phyloP scores from a whole-genome alignment of 805 yeast genomes.

The Alloascoidea africana region DNA sequence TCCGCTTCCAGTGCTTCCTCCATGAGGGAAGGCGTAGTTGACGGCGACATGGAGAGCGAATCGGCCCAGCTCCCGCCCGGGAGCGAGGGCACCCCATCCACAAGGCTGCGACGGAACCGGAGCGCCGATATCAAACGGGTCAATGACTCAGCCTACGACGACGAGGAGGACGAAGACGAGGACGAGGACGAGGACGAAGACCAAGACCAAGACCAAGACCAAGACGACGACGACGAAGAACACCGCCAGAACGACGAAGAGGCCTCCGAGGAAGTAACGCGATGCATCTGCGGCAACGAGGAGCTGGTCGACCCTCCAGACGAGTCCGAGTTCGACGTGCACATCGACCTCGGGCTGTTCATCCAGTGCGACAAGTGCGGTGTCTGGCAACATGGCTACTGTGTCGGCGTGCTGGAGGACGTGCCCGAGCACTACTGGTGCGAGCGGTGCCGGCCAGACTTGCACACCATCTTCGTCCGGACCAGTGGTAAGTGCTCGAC shows the following conservation, averaged over 20 bases:
- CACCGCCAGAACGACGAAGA: slow-evolving; percentile 6
- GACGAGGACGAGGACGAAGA: too few species aligned
- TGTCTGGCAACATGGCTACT: slow-evolving; percentile 79
- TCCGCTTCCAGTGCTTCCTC: too few species aligned
- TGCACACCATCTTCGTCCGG: slow-evolving; percentile 33
- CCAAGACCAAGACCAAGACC: too few species aligned
- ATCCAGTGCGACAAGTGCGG: slow-evolving; percentile 73
- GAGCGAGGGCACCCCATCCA: too few species aligned
- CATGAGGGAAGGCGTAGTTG: too few species aligned
- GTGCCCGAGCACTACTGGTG: slow-evolving; percentile 82
- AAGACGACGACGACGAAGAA: slow-evolving; percentile 1
- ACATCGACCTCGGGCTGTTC: slow-evolving; percentile 61
- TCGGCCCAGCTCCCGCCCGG: too few species aligned
- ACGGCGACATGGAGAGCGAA: too few species aligned
- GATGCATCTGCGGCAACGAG: slow-evolving; percentile 22
- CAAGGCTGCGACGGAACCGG: too few species aligned
- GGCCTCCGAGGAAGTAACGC: slow-evolving; percentile 20
- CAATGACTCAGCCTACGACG: too few species aligned
- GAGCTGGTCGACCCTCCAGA: slow-evolving; percentile 12
- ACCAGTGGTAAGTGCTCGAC: slow-evolving; percentile 23
- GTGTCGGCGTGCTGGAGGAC: slow-evolving; percentile 55
- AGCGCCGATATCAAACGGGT: too few species aligned
- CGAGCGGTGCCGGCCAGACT: slow-evolving; percentile 59
- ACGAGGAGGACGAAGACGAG: too few species aligned
- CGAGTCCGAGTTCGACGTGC: slow-evolving; percentile 12